These are phyloP conservation scores for Scutellaria galericulata DNA, from an alignment of 257 asterid genomes.

Conservation along the genomic window DNA sequence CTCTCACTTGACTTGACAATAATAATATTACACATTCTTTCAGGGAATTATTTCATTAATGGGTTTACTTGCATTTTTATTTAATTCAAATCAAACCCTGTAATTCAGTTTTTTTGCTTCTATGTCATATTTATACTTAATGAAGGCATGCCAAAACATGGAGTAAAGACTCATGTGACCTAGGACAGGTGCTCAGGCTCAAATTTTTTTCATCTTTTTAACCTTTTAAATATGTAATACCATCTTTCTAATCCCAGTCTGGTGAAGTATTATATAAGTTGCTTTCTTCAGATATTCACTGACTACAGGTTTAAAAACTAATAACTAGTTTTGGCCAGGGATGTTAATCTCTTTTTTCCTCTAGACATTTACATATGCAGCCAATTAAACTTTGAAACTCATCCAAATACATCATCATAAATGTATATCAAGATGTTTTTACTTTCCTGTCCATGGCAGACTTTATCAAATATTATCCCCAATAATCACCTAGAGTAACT, in stretches of 20 bases:
- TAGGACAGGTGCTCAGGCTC: neutral
- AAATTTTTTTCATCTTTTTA: neutral
- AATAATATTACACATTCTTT: slow-evolving; percentile 9
- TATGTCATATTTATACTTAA: neutral
- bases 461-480: neutral
- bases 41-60: neutral
- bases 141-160: neutral
- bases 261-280: neutral
- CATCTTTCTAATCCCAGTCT: slow-evolving; percentile 7
- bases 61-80: neutral
- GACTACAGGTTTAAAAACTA: too few species aligned
- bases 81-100: neutral
- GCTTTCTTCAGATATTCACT: neutral
- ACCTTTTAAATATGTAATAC: neutral
- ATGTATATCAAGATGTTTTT: neutral
- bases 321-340: neutral
- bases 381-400: neutral
- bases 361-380: neutral
- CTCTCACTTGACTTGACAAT: neutral
- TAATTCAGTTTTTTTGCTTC: neutral
- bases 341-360: neutral
- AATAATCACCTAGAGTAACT: neutral
- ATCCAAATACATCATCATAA: neutral
- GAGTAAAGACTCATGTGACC: neutral
- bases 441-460: neutral